Base-by-base conservation (phyloP, 176 grass and related monocot species). In the Themeda triandra region DNA sequence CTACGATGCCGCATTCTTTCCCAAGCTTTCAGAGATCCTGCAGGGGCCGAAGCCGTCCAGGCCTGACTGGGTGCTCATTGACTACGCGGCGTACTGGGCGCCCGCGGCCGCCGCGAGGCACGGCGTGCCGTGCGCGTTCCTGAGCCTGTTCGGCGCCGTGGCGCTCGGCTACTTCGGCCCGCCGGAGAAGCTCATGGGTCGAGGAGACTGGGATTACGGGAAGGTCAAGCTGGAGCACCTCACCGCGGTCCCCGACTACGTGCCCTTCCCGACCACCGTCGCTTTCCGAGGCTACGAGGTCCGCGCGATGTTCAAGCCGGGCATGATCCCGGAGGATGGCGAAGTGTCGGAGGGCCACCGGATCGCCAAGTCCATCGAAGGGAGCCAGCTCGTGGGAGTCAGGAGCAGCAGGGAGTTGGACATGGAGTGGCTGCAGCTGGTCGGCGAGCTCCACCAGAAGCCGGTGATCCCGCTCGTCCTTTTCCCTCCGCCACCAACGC, bases 61-160 rank as follows among this genome's bases (percentile, higher is more conserved):
- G 15, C 86, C 87, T 0, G 87, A 96, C 44, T 40, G 94, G 91
- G 79, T 96, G n/a, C 27, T 97, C 41, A 3, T 84, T 2, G 94
- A 96, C 80, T 93, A 87, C 40, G 78, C 87, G 4, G 60, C 84
- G 54, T 63, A 93, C 69, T 91, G 94, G 91, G 77, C 71, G 29
- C 81, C 91, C 4, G 45, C 39, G 37, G 37, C 80, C 44, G 84
- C 94, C 0, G 78, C 87, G 44, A 69, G 35, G 35, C 66, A 69
- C 66, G 66, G 66, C 67, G 67, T 70, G 67, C 67, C 67, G 67
- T 70, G 91, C 79, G 91, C 87, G 21, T 93, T 78, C 66, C 32
- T 92, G 48, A 62, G 88, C 82, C 2, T 89, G 32, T 88, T 88
- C 71, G 24, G 42, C 12, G 78, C 82, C 2, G 83, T 88, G 32